These are phyloP conservation scores for Eucommia ulmoides DNA, from an alignment of 257 asterid genomes.

Conservation along the genomic window DNA sequence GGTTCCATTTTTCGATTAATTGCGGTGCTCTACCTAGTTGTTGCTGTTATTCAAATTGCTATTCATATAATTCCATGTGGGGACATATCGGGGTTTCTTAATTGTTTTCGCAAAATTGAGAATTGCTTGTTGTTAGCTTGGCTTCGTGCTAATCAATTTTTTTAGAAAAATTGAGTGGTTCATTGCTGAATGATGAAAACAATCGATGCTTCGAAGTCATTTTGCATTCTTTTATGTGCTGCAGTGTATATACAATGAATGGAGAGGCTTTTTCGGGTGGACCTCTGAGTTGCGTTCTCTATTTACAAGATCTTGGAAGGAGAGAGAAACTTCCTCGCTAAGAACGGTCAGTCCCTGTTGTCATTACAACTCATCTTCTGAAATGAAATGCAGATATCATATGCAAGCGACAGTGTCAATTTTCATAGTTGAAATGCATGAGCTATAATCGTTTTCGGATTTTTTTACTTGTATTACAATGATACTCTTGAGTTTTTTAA, in stretches of 20 bases:
- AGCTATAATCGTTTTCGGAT: no score
- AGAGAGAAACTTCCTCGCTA: slow-evolving; percentile 37
- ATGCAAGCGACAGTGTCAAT: no score
- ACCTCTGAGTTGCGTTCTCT: slow-evolving; percentile 53
- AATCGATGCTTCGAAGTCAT: slow-evolving; percentile 2
- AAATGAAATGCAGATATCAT: no score
- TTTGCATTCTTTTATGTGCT: slow-evolving; percentile 5
- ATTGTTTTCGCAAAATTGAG: not conserved
- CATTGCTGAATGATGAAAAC: not conserved
- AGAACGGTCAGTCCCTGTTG: slow-evolving; percentile 32
- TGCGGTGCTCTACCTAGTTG: no score
- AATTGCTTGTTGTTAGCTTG: not conserved
- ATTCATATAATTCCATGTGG: no score
- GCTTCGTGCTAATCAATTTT: not conserved
- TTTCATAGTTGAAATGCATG: no score
- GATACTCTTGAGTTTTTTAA: no score
- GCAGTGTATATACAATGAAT: slow-evolving; percentile 78
- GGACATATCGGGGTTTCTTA: not conserved
- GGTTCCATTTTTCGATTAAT: no score
- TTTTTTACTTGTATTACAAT: no score
- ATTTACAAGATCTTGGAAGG: slow-evolving; percentile 44
- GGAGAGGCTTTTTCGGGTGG: slow-evolving; percentile 77
- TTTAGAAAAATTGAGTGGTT: not conserved
- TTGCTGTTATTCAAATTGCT: no score
- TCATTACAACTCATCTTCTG: not conserved